phyloP scores from a whole-genome alignment of 1,284 basidiomycete genomes.

The Cutaneotrichosporon dermatis region DNA sequence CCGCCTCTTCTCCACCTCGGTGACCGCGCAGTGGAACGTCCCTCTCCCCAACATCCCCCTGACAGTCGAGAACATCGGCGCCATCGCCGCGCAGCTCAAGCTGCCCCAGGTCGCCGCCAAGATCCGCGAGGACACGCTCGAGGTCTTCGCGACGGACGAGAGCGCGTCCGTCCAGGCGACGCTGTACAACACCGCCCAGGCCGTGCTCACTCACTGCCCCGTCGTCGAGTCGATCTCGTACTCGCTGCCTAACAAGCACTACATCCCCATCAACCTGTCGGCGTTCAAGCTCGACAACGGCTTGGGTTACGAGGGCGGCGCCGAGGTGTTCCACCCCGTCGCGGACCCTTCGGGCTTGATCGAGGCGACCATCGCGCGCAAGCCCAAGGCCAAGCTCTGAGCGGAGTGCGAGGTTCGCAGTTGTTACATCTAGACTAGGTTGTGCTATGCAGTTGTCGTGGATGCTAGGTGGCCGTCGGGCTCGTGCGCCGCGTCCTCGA shows the following conservation, averaged over 20 bases:
- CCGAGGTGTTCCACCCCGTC: constrained; percentile 75
- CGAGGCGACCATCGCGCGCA: constrained; percentile 51
- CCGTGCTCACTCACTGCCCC: constrained; percentile 63
- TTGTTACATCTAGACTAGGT: too few species aligned
- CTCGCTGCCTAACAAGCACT: constrained; percentile 88
- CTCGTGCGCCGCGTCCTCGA: too few species aligned
- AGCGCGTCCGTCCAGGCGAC: constrained; percentile 93
- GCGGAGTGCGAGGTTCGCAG: neutral
- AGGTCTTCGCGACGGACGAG: constrained; percentile 79
- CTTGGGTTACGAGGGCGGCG: constrained; percentile 56
- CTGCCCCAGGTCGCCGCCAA: constrained; percentile 54
- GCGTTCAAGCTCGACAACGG: constrained; percentile 53
- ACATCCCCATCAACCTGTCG: constrained; percentile 55
- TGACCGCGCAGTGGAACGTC: constrained; percentile 69
- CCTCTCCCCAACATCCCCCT: constrained; percentile 52
- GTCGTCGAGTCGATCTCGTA: constrained; percentile 65
- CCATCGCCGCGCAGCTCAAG: constrained; percentile 59
- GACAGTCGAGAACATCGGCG: constrained; percentile 52
- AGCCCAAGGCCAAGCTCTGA: constrained; percentile 26
- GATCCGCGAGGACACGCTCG: constrained; percentile 66
- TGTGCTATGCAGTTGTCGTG: too few species aligned
- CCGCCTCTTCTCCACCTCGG: constrained; percentile 79
- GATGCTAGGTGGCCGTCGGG: too few species aligned
- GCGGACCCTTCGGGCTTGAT: constrained; percentile 60
- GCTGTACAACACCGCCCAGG: constrained; percentile 80